Evolutionary conservation across 2,329 filamentous ascomycete species (phyloP), one percentile per base, ranked within the genome.

Genomic region (Trichophyton schoenleinii): DNA sequence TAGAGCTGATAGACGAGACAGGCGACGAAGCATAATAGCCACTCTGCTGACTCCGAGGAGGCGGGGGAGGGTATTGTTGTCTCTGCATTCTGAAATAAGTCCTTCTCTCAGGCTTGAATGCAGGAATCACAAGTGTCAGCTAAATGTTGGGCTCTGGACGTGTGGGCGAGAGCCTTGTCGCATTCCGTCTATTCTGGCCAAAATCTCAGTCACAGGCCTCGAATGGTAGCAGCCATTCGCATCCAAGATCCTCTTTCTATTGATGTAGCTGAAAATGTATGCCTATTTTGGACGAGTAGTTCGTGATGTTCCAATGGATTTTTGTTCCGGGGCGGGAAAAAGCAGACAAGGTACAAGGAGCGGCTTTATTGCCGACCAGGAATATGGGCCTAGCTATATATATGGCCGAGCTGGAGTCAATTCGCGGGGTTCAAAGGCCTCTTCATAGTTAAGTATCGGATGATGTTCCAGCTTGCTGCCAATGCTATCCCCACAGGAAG

Each of bases 1-100:
- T 49, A 36, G 58, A 46, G 58, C 44, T 67, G 66, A n/a, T 67
- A 65, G 61, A 49, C 9, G 58, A 59, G 18, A 59, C 58, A 36
- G 53, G 36, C 11, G 49, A 44, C 18, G 55, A 22, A 34, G 28
- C 42, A n/a, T 49, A 52, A n/a, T 41, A 38, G 15, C 55, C 42
- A 41, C 34, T 6, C 15, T 28, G 55, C 59, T 60, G 59, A 18
- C 13, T 60, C 25, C 36, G 48, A 9, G 59, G 48, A 44, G 59
- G 36, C 7, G 42, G 58, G 31, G 20, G 41, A 34, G 41, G 41
- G 52, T 58, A 42, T 42, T 60, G 44, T 34, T 38, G 60, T 25
- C 46, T 61, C 46, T 61, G 60, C 60, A 58, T 61, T 25, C 22
- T 58, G 52, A 49, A 41, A 49, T 41, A 36, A 11, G 13, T 3